phyloP scores from a whole-genome alignment of 78 protist genomes.

The Dictyostelium discoideum region DNA sequence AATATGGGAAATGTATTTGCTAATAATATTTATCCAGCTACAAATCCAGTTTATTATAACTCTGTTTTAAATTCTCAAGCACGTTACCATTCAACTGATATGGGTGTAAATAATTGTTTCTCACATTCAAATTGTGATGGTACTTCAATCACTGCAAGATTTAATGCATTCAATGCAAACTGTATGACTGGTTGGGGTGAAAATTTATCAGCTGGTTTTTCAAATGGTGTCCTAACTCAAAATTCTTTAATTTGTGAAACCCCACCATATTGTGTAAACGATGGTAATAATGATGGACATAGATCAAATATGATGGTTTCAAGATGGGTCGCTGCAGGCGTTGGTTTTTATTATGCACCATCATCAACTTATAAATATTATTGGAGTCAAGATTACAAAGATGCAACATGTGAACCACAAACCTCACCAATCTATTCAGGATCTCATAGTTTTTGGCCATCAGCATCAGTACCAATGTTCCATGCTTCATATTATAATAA shows the following conservation, averaged over 20 bases:
- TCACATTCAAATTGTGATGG: constrained; percentile 9
- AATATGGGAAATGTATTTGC: constrained; percentile 19
- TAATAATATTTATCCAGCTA: not conserved
- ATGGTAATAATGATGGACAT: constrained; percentile 34
- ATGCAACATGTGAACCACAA: not conserved
- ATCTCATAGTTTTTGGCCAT: not conserved
- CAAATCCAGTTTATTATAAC: constrained; percentile 2
- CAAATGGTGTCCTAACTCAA: not conserved
- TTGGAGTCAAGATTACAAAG: constrained; percentile 57
- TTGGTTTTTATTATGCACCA: not conserved
- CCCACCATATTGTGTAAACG: not conserved
- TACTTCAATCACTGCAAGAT: not conserved
- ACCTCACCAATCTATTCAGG: constrained; percentile 17
- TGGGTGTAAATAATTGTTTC: constrained; percentile 10
- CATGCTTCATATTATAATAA: not conserved
- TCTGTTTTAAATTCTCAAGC: constrained; percentile 8
- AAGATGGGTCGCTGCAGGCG: not conserved
- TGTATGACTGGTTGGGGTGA: constrained; percentile 26
- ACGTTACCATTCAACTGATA: constrained; percentile 6
- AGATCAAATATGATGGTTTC: constrained; percentile 15
- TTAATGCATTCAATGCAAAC: not conserved
- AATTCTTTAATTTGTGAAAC: constrained; percentile 17
- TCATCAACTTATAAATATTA: not conserved
- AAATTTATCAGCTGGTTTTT: not conserved
- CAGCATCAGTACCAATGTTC: not conserved